Base-by-base conservation (phyloP, 2,329 filamentous ascomycete genomes). In the Xylaria hypoxylon region DNA sequence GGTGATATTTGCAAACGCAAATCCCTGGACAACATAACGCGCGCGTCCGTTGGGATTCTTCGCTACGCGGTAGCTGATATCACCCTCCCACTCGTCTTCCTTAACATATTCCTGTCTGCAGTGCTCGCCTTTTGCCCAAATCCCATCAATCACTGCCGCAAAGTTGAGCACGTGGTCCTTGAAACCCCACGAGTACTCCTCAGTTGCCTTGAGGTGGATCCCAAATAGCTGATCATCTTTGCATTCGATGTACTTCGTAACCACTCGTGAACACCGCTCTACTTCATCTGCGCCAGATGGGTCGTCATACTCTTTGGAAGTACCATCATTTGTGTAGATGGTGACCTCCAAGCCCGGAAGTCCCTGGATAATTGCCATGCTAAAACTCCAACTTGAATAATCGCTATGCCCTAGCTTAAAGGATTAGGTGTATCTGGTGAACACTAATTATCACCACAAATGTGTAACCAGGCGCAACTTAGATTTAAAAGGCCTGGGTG, bases 361-460 rank as follows among this genome's bases (percentile, higher is more conserved):
- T 5, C 65, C 67, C 13, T 66, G 19, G 24, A 75, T 62, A 22
- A 77, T 57, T 2, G 73, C 74, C 75, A 77, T 77, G 44, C 26
- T 55, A 17, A 28, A 22, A n/a, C n/a, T 8, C 35, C 10, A n/a
- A 5, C n/a, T 26, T 42, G 17, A n/a, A n/a, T n/a, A n/a, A 15
- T 5, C 13, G 17, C 17, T 31, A 19, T 28, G 7, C 5, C 3
- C n/a, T 5, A 13, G 5, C 55, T n/a, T 45, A 6, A 19, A 5
- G 38, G 33, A 60, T 35, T 13, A 5, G 2, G 7, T 35, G 6
- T 11, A 47, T 47, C 15, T 8, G 35, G 15, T 35, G 17, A 33
- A 22, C 26, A 4, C 10, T 2, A 31, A 5, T 28, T n/a, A 15
- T 26, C 5, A 5, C 1, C 5, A 31, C 22, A 17, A n/a, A 8